These are phyloP conservation scores for Parasarocladium wereldwijsianum DNA, from an alignment of 2,329 filamentous ascomycete species.

Conservation along the genomic window DNA sequence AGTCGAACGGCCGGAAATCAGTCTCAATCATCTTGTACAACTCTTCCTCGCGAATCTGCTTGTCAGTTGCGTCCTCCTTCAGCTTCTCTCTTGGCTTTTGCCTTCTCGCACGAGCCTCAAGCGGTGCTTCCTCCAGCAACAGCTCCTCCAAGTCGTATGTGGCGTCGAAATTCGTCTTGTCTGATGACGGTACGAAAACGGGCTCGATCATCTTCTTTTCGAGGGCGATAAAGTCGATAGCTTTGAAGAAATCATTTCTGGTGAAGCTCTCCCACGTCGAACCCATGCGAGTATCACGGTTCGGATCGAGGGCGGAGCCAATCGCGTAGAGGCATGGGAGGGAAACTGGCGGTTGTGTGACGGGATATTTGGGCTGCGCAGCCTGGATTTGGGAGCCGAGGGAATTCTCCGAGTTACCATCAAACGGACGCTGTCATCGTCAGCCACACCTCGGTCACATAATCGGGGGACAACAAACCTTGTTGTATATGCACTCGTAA, in stretches of 20 bases:
- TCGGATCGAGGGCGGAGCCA: conserved; percentile 64
- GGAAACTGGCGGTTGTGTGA: conserved; percentile 81
- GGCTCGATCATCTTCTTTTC: conserved; percentile 82
- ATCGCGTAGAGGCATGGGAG: conserved; percentile 83
- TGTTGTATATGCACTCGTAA: conserved; percentile 99
- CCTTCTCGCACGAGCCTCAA: conserved; percentile 81
- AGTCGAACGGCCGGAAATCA: conserved; percentile 91
- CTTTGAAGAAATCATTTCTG: conserved; percentile 76
- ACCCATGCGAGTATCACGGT: conserved; percentile 73
- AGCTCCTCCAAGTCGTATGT: conserved; percentile 95
- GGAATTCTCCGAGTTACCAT: conserved; percentile 71
- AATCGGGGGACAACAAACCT: conserved; percentile 38
- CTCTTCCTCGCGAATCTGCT: conserved; percentile 89
- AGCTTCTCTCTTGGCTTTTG: conserved; percentile 88
- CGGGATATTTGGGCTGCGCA: conserved; percentile 73
- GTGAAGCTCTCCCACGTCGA: conserved; percentile 74
- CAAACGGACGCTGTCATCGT: conserved; percentile 65
- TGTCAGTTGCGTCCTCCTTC: conserved; percentile 86
- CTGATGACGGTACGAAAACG: conserved; percentile 82
- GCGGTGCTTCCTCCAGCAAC: conserved; percentile 80
- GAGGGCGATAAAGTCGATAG: conserved; percentile 70
- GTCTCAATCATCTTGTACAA: conserved; percentile 88
- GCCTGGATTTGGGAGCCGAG: conserved; percentile 69
- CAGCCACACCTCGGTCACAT: neutral
- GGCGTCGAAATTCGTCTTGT: conserved; percentile 98